Base-by-base conservation (phyloP, 1,284 basidiomycete genomes). In the Hemileccinum hortonii region DNA sequence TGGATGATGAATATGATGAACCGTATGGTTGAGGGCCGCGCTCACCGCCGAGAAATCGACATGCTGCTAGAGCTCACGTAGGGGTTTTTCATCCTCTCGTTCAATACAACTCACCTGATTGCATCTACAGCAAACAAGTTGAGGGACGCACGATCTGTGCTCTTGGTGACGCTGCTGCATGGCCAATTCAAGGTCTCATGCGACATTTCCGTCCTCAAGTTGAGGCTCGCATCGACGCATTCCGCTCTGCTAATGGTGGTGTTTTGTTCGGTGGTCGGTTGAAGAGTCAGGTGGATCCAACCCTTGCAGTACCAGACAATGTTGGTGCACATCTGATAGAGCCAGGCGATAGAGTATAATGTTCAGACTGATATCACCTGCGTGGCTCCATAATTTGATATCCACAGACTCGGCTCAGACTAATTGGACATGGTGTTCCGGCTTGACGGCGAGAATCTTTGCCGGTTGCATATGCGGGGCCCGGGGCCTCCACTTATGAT, bases 1-100 rank as follows among this genome's bases (percentile, higher is more conserved):
- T 97, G 94, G 94, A 92, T 98, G 90, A 92, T 90, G 83, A 96
- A 97, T 74, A 96, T 97, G 91, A 97, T 97, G 94, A 83, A 93
- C 69, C 86, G 94, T 49, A 82, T 94, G 73, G 88, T 90, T 37
- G 88, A 92, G 66, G 95, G 96, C 4, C 83, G 94, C 18, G 92
- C 87, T 1, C 91, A 96, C 69, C 81, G 83, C 62, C 86, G 96
- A 55, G 96, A 99, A 77, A 96, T 98, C 58, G 96, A 98, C 74
- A 97, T 97, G 95, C 77, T 98, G 10, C 82, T 94, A 41, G 94
- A 97, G 72, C 72, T 97, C 42, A 94, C 91, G 83, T 90, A 64
- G 47, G 86, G 18, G 75, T 29, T n/a, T n/a, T 46, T 24, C 19
- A 22, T 12, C 26, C 11, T 33, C 16, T 42, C 24, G n/a, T 21